Conservation (phyloP, 768 basidiomycete genomes). For the Mycena venus region DNA sequence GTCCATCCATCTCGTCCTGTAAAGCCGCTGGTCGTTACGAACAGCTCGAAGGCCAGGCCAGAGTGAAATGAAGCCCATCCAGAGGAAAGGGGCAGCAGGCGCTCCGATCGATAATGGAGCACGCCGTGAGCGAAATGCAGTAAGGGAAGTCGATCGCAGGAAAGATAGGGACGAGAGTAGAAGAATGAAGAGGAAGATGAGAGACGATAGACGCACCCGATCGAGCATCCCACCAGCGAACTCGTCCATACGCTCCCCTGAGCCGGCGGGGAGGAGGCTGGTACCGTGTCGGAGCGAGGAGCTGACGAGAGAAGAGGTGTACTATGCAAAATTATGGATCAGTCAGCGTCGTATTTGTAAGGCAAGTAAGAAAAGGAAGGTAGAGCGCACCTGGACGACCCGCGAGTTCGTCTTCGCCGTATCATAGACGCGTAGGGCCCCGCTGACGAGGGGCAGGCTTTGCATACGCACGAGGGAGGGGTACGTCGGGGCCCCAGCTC, state of each 20-base stretch:
- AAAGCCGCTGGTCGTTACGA: too few species aligned
- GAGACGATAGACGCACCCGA: slow-evolving; percentile 75
- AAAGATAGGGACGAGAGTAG: too few species aligned
- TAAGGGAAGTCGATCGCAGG: too few species aligned
- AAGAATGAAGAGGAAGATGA: too few species aligned
- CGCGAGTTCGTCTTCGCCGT: slow-evolving; percentile 86
- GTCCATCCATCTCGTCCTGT: too few species aligned
- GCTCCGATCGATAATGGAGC: too few species aligned
- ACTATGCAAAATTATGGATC: too few species aligned
- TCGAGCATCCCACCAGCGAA: slow-evolving; percentile 92
- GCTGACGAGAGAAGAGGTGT: slow-evolving; percentile 86
- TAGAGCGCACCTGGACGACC: slow-evolving; percentile 79
- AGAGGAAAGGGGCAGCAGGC: too few species aligned
- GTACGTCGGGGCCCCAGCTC: slow-evolving; percentile 38
- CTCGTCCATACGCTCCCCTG: slow-evolving; percentile 81
- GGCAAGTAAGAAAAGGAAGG: background rate
- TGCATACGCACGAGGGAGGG: slow-evolving; percentile 68
- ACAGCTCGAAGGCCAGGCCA: too few species aligned
- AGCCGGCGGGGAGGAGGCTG: slow-evolving; percentile 77
- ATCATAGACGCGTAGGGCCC: slow-evolving; percentile 82
- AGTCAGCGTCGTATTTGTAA: background rate
- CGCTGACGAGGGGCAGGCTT: slow-evolving; percentile 78
- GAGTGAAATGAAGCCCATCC: too few species aligned
- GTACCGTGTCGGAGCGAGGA: slow-evolving; percentile 87
- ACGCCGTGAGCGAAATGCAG: too few species aligned